phyloP scores from a whole-genome alignment of 2,329 filamentous ascomycete species.

The Cercospora zeina region DNA sequence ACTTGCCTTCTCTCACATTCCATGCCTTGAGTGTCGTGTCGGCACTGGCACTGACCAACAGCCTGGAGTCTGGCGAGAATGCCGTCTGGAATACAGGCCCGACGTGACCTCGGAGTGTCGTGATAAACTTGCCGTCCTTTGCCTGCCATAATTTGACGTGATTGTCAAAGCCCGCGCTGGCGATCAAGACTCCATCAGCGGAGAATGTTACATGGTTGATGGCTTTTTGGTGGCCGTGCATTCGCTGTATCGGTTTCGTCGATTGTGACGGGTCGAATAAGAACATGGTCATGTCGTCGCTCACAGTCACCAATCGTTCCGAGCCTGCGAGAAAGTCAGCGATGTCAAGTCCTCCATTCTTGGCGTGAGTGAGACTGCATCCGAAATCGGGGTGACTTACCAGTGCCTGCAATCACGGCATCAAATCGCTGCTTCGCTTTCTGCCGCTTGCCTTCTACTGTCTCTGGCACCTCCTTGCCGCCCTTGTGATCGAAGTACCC shows the following conservation, averaged over 20 bases:
- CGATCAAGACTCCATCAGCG: conserved; percentile 82
- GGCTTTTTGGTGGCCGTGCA: conserved; percentile 94
- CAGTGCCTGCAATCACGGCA: conserved; percentile 65
- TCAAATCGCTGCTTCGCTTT: conserved; percentile 83
- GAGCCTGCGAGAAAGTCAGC: conserved; percentile 53
- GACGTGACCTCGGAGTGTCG: conserved; percentile 84
- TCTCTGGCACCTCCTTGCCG: conserved; percentile 62
- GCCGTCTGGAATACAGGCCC: conserved; percentile 89
- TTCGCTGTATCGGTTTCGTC: conserved; percentile 75
- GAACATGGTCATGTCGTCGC: conserved; percentile 95
- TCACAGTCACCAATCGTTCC: conserved; percentile 85
- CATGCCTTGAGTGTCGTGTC: conserved; percentile 94
- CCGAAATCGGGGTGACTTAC: conserved; percentile 22
- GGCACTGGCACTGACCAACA: conserved; percentile 83
- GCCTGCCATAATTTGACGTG: conserved; percentile 91
- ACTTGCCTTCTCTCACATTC: conserved; percentile 82
- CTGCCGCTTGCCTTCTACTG: conserved; percentile 67
- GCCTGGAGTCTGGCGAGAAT: conserved; percentile 88
- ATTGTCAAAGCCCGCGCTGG: conserved; percentile 89
- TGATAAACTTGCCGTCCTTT: conserved; percentile 73
- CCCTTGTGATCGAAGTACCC: conserved; percentile 82
- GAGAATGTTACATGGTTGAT: conserved; percentile 96
- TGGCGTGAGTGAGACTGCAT: neutral
- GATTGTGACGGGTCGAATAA: conserved; percentile 60
- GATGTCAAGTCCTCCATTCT: neutral